Conservation (phyloP, 768 basidiomycete species). For the Amanita muscaria region DNA sequence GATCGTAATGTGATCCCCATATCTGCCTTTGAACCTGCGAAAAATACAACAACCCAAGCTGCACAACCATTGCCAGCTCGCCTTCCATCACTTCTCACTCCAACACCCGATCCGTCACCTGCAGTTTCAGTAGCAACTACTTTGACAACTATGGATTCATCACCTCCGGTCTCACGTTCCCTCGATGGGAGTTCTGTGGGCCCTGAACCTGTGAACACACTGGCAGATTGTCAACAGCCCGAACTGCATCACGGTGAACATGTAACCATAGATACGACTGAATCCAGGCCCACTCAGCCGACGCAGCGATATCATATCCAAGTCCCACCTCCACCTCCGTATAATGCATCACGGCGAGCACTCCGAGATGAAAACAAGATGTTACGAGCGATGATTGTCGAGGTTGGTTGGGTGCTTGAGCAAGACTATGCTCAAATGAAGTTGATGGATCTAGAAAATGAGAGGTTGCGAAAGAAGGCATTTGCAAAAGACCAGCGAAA, state of each 20-base stretch:
- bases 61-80: slow-evolving; percentile 16
- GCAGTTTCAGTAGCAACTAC: neutral
- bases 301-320: too few species aligned
- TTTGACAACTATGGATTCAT: neutral
- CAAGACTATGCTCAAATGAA: slow-evolving; percentile 15
- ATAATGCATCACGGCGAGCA: neutral
- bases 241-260: too few species aligned
- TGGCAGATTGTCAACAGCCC: too few species aligned
- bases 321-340: neutral
- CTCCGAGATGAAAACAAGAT: neutral
- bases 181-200: too few species aligned
- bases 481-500: slow-evolving; percentile 6
- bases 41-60: slow-evolving; percentile 19
- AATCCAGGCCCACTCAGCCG: too few species aligned
- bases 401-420: slow-evolving; percentile 6
- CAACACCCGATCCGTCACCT: neutral
- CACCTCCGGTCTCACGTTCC: too few species aligned
- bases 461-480: slow-evolving; percentile 13
- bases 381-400: neutral
- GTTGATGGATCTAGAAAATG: slow-evolving; percentile 24
- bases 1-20: too few species aligned
- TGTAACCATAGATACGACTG: too few species aligned
- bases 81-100: slow-evolving; percentile 11
- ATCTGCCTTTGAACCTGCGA: slow-evolving; percentile 18
- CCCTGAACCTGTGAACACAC: too few species aligned